A percentile compares a stretch with the other conserved stretches of the same genome.
Conservation (phyloP, 129 eudicot species). For the Flaveria ramosissima region DNA sequence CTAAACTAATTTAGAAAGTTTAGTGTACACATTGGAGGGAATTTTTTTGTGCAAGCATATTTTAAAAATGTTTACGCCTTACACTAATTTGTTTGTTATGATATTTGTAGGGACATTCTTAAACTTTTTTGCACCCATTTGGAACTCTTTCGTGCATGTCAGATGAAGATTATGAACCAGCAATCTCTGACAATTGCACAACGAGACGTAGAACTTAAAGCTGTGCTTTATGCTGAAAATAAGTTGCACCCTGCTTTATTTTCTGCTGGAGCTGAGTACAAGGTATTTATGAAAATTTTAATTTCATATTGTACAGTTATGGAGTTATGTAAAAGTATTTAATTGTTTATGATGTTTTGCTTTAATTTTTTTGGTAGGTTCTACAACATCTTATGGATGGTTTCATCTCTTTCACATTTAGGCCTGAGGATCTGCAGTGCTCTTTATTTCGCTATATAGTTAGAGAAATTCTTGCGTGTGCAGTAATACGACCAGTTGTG, state of each 20-base stretch:
- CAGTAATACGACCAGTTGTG: constrained; percentile 82
- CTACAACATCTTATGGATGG: constrained; percentile 96
- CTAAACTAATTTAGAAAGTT: background rate
- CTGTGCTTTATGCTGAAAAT: constrained; percentile 79
- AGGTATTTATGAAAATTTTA: constrained; percentile 48
- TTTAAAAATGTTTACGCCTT: background rate
- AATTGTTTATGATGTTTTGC: background rate
- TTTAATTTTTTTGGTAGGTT: constrained; percentile 53
- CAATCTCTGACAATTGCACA: constrained; percentile 59
- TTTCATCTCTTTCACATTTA: constrained; percentile 72
- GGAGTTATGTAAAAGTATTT: background rate
- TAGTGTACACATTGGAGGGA: background rate
- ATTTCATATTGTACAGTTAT: background rate
- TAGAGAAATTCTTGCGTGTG: constrained; percentile 91
- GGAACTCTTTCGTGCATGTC: constrained; percentile 84
- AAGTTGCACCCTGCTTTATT: constrained; percentile 87
- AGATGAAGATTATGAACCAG: constrained; percentile 65
- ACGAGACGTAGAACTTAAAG: constrained; percentile 68
- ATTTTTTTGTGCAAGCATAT: background rate
- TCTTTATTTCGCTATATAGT: constrained; percentile 79
- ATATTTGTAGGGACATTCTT: constrained; percentile 76
- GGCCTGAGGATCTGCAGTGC: constrained; percentile 81
- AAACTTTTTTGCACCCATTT: constrained; percentile 65
- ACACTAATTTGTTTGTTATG: constrained; percentile 9
- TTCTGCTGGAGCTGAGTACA: constrained; percentile 87